These are phyloP conservation scores for Kalanchoe fedtschenkoi DNA, from an alignment of 164 flowering plant genomes.

Conservation along the genomic window DNA sequence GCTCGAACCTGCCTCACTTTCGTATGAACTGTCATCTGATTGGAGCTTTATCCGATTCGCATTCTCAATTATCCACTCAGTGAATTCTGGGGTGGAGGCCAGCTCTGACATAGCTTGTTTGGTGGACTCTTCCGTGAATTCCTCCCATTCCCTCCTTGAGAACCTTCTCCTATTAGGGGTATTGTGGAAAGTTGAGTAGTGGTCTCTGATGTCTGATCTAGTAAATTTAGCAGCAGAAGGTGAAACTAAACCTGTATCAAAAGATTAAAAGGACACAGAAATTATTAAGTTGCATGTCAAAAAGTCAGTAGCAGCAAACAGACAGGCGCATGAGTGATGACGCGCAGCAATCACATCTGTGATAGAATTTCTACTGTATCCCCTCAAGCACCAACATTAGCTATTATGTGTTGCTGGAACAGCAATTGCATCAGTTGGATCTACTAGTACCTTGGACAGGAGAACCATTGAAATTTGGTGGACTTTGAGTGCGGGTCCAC, in stretches of 20 bases:
- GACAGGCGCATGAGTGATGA: background rate
- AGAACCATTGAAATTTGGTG: conserved; percentile 33
- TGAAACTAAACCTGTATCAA: conserved; percentile 26
- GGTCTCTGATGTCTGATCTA: conserved; percentile 15
- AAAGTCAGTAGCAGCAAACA: background rate
- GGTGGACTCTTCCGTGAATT: conserved; percentile 60
- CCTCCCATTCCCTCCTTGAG: conserved; percentile 64
- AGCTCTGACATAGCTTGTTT: conserved; percentile 49
- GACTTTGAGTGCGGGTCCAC: conserved; percentile 27
- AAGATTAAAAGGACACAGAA: background rate
- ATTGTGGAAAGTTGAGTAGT: conserved; percentile 71
- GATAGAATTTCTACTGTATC: no score
- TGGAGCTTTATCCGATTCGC: conserved; percentile 48
- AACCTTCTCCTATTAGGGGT: conserved; percentile 42
- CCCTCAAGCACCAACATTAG: no score
- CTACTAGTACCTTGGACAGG: conserved; percentile 38
- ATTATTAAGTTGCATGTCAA: background rate
- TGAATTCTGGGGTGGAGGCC: conserved; percentile 68
- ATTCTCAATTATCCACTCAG: conserved; percentile 61
- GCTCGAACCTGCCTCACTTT: conserved; percentile 52
- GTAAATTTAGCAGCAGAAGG: conserved; percentile 8
- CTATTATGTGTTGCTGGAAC: no score
- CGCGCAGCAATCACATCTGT: no score
- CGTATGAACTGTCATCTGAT: conserved; percentile 32
- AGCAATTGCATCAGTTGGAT: background rate